Base-by-base conservation (phyloP, 257 asterid genomes). In the Nicotiana tabacum region DNA sequence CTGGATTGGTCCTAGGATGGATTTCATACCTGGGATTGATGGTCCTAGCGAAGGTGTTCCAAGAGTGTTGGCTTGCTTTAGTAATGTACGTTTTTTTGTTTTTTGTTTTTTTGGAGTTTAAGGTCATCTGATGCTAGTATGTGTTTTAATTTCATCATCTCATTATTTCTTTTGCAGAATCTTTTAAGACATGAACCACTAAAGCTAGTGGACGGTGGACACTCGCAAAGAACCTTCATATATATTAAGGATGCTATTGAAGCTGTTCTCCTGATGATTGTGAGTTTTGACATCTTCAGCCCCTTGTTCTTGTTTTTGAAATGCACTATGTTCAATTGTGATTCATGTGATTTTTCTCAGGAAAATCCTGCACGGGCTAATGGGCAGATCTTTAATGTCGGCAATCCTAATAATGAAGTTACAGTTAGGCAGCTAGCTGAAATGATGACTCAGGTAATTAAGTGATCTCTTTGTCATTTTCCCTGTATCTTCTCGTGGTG, bases 1-100 rank as follows among this genome's bases (percentile, higher is more conserved):
- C 89, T 95, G 99, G 99, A 95, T 95, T 87, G 99, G 99, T 78
- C 98, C 99, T 80, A 90, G 99, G 83, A 94, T 95, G 99, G 98
- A 95, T 86, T 95, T 95, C 89, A 95, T 95, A 0, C 99, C 98
- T 16, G 99, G 99, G 37, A 89, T 95, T 85, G 98, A 94, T 87
- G 99, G 99, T 83, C 99, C 99, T 37, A 94, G 97, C 51, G 98
- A 95, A 88, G 98, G 99, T 83, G 98, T 95, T 86, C 99, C 99
- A 5, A 91, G 99, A 90, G 98, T 95, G 81, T 89, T 95, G 33
- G 99, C 99, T 17, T 95, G 98, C 90, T 95, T 95, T 83, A 95
- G 99, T 91, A 94, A 94, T 82, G 99, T 93, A 84, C 0, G 83
- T 64, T 86, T 83, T 29, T 29, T 29, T 1, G 30, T 62, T 30